Evolutionary conservation across 495 filamentous ascomycete genomes (phyloP), one percentile per base, ranked within the genome.

Genomic region (Aspergillus wentii): DNA sequence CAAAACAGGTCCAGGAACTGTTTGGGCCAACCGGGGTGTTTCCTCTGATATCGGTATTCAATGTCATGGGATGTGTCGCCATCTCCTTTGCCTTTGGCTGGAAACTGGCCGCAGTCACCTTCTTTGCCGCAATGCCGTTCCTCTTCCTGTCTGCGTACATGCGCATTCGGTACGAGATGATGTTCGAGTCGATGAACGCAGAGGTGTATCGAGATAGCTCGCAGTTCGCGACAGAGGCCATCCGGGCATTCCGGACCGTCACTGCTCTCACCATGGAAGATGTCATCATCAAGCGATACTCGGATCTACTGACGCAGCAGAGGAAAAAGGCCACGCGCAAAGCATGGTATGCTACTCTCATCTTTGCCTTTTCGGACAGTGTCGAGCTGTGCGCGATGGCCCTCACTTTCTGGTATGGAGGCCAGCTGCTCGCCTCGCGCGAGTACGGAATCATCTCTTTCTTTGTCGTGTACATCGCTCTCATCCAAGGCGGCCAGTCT

Each of bases 1-100:
- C 82, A 0, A 75, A 67, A 17, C 76, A 79, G 29, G 59, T 87
- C 0, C 74, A 85, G 43, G 78, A 83, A 38, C 46, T 85, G 3
- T 52, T 84, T 1, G 76, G 79, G 1, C 14, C 43, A 0, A 65
- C 44, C 13, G 54, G 63, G 8, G 50, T 42, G 4, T 52, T 65
- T 17, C 49, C 58, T 10, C 17, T 65, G 0, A 60, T 62, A 1
- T 57, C 56, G 1, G 64, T 72, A 18, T 64, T 78, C 38, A 76
- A 60, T 22, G 66, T 73, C 38, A 66, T 80, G 22, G 69, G 71
- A 1, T 74, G 74, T 8, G 63, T 80, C 35, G 59, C 72, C 10
- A 54, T 81, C 18, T 66, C 77, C 0, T 75, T 81, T 41, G 54
- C 74, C 13, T 63, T 79, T 35, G 80, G 78, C 5, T 83, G 80